These are phyloP conservation scores for Volvox africanus DNA, from an alignment of 139 green algal species.

Conservation along the genomic window DNA sequence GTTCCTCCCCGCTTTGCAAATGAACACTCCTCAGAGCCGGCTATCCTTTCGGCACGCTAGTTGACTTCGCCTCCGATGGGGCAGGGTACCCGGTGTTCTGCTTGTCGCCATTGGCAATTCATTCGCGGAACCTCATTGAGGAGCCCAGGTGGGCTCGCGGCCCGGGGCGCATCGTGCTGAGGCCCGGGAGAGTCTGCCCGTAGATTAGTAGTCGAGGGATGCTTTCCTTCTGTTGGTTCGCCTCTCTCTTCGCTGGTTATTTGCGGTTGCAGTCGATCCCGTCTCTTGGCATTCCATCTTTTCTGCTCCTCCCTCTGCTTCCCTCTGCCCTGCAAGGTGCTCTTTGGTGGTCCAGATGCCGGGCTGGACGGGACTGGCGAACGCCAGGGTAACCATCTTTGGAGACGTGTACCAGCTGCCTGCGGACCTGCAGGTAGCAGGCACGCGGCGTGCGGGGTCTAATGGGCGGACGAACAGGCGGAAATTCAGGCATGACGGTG, in stretches of 20 bases:
- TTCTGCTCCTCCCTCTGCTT: background rate
- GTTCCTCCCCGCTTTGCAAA: background rate
- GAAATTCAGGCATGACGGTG: no score
- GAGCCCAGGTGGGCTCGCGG: conserved; percentile 23
- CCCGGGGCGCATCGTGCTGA: no score
- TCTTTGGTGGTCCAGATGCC: conserved; percentile 94
- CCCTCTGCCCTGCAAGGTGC: conserved; percentile 31
- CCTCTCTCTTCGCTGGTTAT: background rate
- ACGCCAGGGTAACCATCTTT: conserved; percentile 98
- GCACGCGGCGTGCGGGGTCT: no score
- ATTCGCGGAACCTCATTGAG: conserved; percentile 84
- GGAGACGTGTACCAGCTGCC: conserved; percentile 95
- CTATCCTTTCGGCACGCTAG: conserved; percentile 97
- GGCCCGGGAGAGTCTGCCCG: no score
- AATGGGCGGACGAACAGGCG: no score
- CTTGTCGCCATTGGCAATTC: conserved; percentile 80
- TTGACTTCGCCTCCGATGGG: conserved; percentile 97
- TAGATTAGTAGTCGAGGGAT: no score
- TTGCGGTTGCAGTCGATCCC: background rate
- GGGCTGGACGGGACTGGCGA: conserved; percentile 96
- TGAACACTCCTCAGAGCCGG: conserved; percentile 67
- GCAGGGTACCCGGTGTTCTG: conserved; percentile 93
- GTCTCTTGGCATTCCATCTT: background rate
- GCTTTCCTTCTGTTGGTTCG: background rate
- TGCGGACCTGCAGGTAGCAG: conserved; percentile 81